Conservation (phyloP, 75 land plant genomes). For the Adiantum capillusveneris region DNA sequence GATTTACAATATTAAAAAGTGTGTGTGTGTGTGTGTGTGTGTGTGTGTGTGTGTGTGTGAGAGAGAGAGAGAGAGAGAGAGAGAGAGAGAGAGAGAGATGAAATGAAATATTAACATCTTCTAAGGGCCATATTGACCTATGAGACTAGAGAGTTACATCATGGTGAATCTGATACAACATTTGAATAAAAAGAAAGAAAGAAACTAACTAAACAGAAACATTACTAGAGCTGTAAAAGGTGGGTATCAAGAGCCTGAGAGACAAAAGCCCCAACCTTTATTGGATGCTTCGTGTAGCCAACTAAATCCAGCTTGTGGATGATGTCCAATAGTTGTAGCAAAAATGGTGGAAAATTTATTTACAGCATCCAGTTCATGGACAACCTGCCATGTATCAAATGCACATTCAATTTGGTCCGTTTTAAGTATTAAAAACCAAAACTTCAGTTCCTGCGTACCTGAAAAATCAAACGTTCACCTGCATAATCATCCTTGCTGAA, state of each 20-base stretch:
- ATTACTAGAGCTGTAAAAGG: no score
- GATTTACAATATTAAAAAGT: no score
- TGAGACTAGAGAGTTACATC: not conserved
- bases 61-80: conserved; percentile 11
- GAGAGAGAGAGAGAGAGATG: conserved; percentile 4
- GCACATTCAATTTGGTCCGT: not conserved
- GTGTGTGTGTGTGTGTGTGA: conserved; percentile 1
- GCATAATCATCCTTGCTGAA: conserved; percentile 6
- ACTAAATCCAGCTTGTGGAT: conserved; percentile 5
- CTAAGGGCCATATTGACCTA: not conserved
- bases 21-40: not conserved
- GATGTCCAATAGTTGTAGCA: not conserved
- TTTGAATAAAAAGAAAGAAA: no score
- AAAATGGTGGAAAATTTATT: not conserved
- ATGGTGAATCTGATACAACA: no score
- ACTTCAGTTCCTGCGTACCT: not conserved
- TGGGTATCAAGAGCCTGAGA: no score
- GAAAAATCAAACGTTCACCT: not conserved
- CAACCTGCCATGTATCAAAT: not conserved
- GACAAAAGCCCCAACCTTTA: no score
- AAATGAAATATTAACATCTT: not conserved
- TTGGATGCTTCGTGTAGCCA: not conserved
- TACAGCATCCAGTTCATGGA: not conserved
- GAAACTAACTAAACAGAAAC: no score
- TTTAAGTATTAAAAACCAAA: not conserved